Evolutionary conservation across 2,329 filamentous ascomycete genomes (phyloP), one percentile per base, ranked within the genome.

Genomic region (Drechslerella stenobrocha): DNA sequence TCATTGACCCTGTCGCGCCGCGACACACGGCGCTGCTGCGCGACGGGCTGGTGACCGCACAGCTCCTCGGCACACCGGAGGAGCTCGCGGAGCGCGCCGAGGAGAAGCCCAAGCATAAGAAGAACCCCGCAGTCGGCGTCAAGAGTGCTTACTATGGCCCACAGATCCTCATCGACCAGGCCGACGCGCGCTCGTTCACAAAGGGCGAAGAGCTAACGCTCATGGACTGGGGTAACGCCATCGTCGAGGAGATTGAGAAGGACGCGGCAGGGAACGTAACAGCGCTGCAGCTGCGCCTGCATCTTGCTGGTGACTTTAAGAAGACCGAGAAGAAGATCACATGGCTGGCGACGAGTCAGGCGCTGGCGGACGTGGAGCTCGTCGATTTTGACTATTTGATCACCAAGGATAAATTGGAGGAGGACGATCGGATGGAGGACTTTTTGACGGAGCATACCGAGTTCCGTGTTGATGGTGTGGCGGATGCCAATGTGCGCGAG

Each of bases 371-470:
- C 5, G 86, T 93, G 20, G 89, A 96, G 77, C 82, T 96, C 8
- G 92, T 91, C 78, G 90, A 96, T 72, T 97, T 96, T 76, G 92
- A 96, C 78, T 92, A 95, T 78, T 82, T 97, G 48, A 87, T 97
- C 75, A 95, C 87, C 66, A 97, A 96, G 81, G 92, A 97, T 76
- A 91, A 93, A 75, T 82, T 97, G 24, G 88, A 90, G 76, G 88
- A 93, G 76, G 87, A 93, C 1, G 92, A 96, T 74, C 82, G 87
- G 48, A 80, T 95, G 13, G 90, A 95, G 77, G 86, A 95, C 71
- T 93, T 86, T 76, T 77, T 97, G 67, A 95, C 86, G 76, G 82
- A 84, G 22, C 80, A 85, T 56, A 95, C 90, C 0, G 86, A 89
- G 74, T 85, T 83, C 60, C 85, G 86, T 77, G 87, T 87, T 52